Conservation (phyloP, 2,329 filamentous ascomycete species). For the Colletotrichum sp. region DNA sequence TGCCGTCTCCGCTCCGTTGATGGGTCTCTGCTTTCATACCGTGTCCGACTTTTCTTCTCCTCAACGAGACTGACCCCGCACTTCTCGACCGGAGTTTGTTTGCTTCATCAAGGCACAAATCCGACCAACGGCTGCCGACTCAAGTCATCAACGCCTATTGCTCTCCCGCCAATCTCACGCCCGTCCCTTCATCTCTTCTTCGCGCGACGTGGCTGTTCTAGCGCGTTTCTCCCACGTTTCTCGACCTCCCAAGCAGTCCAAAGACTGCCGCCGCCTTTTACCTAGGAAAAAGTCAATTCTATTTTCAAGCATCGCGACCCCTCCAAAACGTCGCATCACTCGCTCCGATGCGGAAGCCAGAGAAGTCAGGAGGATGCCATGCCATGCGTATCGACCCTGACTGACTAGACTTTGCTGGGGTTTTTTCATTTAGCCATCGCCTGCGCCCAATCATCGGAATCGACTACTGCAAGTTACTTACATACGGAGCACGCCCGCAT, state of each 20-base stretch:
- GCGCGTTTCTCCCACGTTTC: neutral
- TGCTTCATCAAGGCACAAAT: neutral
- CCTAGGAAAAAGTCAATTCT: neutral
- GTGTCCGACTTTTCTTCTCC: neutral
- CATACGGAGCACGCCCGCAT: constrained; percentile 14
- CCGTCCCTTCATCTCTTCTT: neutral
- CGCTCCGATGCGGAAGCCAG: neutral
- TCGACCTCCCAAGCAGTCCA: neutral
- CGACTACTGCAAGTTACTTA: constrained; percentile 17
- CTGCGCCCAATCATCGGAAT: neutral
- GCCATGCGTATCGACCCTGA: neutral
- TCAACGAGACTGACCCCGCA: neutral
- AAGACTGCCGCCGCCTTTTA: neutral
- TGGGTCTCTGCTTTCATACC: neutral
- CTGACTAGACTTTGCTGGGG: neutral
- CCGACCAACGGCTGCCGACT: neutral
- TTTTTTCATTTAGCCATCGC: neutral
- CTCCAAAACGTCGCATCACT: neutral
- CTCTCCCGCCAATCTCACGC: neutral
- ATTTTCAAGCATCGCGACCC: neutral
- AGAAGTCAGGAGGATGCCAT: neutral
- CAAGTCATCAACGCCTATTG: neutral
- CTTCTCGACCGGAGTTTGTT: neutral
- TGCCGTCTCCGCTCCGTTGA: neutral
- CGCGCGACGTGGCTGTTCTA: constrained; percentile 1